A percentile compares a stretch with the other conserved stretches of the same genome.
Conservation (phyloP, 331 rosid genomes). For the Malus hybrid region DNA sequence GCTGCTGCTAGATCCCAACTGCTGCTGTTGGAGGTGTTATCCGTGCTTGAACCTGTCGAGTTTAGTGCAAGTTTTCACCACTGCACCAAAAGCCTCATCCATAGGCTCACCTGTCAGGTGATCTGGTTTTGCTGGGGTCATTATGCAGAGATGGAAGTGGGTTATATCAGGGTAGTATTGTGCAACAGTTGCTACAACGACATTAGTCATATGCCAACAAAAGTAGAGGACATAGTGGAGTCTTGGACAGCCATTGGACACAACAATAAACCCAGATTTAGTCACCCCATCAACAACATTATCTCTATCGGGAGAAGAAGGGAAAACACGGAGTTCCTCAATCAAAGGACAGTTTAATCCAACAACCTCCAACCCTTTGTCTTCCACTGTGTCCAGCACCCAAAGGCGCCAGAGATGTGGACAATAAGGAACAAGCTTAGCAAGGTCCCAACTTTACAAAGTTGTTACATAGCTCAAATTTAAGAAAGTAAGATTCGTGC, state of each 20-base stretch:
- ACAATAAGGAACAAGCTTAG: conserved; percentile 62
- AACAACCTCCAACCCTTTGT: conserved; percentile 76
- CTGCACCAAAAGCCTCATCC: conserved; percentile 86
- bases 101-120: conserved; percentile 49
- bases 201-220: conserved; percentile 82
- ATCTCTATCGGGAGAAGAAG: conserved; percentile 53
- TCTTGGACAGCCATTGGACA: conserved; percentile 64
- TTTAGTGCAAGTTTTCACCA: conserved; percentile 69
- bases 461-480: conserved; percentile 67
- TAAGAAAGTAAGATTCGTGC: conserved; percentile 55
- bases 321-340: conserved; percentile 85
- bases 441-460: conserved; percentile 47
- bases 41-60: conserved; percentile 47
- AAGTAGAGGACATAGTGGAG: conserved; percentile 79
- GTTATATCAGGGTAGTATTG: conserved; percentile 81
- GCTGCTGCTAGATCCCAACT: too few species aligned
- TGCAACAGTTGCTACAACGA: conserved; percentile 66
- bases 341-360: conserved; percentile 66
- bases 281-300: conserved; percentile 57
- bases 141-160: conserved; percentile 81
- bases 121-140: conserved; percentile 61
- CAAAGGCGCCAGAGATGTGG: conserved; percentile 64
- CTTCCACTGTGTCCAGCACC: conserved; percentile 81
- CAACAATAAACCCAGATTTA: conserved; percentile 67
- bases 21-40: too few species aligned